These are phyloP conservation scores for Pleurotus eryngii DNA, from an alignment of 768 basidiomycete genomes.

Conservation along the genomic window DNA sequence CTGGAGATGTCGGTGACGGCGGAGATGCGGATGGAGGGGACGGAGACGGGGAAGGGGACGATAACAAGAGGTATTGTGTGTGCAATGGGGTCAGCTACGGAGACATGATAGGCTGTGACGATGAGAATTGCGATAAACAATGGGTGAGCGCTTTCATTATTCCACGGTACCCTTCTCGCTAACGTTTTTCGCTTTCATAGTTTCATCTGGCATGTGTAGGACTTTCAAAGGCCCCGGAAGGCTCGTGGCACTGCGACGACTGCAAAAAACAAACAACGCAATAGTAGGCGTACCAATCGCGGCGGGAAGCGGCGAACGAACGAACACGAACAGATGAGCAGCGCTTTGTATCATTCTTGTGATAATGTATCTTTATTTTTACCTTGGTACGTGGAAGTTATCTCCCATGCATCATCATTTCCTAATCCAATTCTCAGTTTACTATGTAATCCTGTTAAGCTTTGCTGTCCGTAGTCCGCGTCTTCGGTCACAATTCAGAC, in stretches of 20 bases:
- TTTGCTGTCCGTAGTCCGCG: too few species aligned
- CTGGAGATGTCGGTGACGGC: slow-evolving; percentile 12
- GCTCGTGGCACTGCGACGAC: slow-evolving; percentile 72
- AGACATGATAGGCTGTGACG: slow-evolving; percentile 95
- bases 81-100: slow-evolving; percentile 85
- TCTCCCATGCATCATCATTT: too few species aligned
- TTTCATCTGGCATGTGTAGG: slow-evolving; percentile 81
- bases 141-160: slow-evolving; percentile 63
- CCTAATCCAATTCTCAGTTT: too few species aligned
- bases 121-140: slow-evolving; percentile 74
- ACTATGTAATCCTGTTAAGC: too few species aligned
- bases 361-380: too few species aligned
- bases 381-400: too few species aligned
- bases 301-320: slow-evolving; percentile 42
- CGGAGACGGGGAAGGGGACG: slow-evolving; percentile 59
- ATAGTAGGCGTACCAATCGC: slow-evolving; percentile 47
- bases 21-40: slow-evolving; percentile 47
- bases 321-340: slow-evolving; percentile 1
- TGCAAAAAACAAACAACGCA: slow-evolving; percentile 53
- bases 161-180: slow-evolving; percentile 6
- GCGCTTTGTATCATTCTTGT: too few species aligned
- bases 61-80: slow-evolving; percentile 73
- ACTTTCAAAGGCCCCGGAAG: slow-evolving; percentile 61
- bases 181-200: slow-evolving; percentile 31
- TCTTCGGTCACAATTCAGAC: too few species aligned